Conservation (phyloP, 106 monocot species). For the Dioscorea dumetorum region DNA sequence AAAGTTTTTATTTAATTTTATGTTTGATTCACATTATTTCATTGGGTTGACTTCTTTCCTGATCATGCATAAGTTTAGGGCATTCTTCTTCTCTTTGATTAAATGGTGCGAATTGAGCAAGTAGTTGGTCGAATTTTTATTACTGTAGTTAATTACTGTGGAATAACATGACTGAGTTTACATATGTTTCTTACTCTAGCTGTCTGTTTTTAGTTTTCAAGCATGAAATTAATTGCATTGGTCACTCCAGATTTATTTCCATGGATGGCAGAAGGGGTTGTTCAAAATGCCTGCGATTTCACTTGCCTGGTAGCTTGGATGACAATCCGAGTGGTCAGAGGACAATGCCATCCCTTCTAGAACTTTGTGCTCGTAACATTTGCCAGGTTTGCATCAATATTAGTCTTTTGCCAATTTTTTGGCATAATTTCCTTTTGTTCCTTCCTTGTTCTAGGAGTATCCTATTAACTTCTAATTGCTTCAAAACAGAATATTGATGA, state of each 20-base stretch:
- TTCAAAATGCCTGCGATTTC: slow-evolving; percentile 68
- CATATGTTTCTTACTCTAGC: too few species aligned
- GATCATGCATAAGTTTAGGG: too few species aligned
- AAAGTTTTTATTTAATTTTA: too few species aligned
- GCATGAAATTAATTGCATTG: too few species aligned
- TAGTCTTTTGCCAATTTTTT: background rate
- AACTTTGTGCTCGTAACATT: slow-evolving; percentile 61
- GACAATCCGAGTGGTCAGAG: slow-evolving; percentile 12
- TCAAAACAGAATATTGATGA: slow-evolving; percentile 60
- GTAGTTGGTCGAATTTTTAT: too few species aligned
- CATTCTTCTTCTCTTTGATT: too few species aligned
- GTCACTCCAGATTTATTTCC: background rate
- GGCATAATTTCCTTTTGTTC: background rate
- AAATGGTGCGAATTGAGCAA: too few species aligned
- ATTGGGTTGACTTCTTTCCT: too few species aligned
- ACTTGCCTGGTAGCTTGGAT: slow-evolving; percentile 40
- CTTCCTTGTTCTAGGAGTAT: background rate
- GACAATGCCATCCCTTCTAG: slow-evolving; percentile 70
- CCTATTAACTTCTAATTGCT: background rate
- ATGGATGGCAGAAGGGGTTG: slow-evolving; percentile 92
- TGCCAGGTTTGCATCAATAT: slow-evolving; percentile 40
- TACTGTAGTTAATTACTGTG: too few species aligned
- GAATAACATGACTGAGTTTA: too few species aligned
- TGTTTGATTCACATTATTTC: too few species aligned
- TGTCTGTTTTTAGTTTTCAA: too few species aligned